phyloP scores from a whole-genome alignment of 495 filamentous ascomycete genomes.

The Daldinia loculata region DNA sequence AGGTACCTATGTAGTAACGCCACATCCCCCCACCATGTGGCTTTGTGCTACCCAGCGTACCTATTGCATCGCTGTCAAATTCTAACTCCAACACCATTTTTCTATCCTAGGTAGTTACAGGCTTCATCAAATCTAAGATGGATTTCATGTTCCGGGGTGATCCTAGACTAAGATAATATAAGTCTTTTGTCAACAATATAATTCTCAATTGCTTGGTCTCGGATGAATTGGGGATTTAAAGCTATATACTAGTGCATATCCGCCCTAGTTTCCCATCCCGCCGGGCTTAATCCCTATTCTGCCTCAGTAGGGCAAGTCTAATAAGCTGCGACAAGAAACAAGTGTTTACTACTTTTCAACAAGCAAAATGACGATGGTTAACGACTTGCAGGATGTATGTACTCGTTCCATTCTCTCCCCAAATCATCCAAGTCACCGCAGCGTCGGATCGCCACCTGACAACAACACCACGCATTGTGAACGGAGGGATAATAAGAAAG shows the following conservation, averaged over 20 bases:
- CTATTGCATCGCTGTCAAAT: not conserved
- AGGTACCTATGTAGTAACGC: not conserved
- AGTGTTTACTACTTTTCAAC: constrained; percentile 1
- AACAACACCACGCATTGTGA: constrained; percentile 27
- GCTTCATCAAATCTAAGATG: not conserved
- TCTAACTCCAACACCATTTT: constrained; percentile 3
- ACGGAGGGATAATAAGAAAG: constrained; percentile 12
- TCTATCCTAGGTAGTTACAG: not conserved
- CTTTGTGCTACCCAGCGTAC: constrained; percentile 3
- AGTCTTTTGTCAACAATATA: not conserved
- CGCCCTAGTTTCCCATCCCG: constrained; percentile 12
- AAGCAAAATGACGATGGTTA: constrained; percentile 7
- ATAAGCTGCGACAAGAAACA: not conserved
- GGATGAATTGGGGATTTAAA: not conserved
- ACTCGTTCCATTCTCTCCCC: constrained; percentile 1
- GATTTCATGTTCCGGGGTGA: not conserved
- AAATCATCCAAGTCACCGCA: constrained; percentile 27
- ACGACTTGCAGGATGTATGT: constrained; percentile 2
- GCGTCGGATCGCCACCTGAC: constrained; percentile 35
- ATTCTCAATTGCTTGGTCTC: not conserved
- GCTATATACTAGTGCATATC: constrained; percentile 11
- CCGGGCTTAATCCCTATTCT: constrained; percentile 14
- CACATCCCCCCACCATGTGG: constrained; percentile 29
- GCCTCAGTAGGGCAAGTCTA: constrained; percentile 30
- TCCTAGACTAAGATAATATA: not conserved